Evolutionary conservation across 768 basidiomycete species (phyloP).

Genomic region (Erythrobasidium yunnanense): DNA sequence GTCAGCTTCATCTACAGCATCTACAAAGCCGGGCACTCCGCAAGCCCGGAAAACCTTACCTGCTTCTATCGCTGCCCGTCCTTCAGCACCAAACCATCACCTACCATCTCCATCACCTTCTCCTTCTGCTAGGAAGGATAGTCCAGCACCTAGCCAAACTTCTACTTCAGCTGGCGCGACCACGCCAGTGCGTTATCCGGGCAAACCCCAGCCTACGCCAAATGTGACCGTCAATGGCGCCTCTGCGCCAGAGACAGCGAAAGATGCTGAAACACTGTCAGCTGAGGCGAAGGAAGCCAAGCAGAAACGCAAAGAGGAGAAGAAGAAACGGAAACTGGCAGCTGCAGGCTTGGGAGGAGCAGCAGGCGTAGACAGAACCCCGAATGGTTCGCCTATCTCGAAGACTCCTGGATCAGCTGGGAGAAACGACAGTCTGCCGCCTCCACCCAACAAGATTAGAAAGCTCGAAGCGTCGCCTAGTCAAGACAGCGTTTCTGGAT

Average conservation of each 20-base stretch:
- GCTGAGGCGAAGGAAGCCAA: neutral
- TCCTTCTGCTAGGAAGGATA: neutral
- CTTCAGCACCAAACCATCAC: neutral
- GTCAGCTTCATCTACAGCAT: neutral
- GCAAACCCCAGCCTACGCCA: neutral
- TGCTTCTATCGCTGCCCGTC: slow-evolving; percentile 6
- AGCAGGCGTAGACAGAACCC: neutral
- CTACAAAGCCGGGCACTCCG: neutral
- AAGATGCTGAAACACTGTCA: neutral
- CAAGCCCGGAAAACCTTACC: slow-evolving; percentile 9
- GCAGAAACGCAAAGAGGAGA: slow-evolving; percentile 16
- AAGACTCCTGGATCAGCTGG: neutral
- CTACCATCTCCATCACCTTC: neutral
- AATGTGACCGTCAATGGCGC: neutral
- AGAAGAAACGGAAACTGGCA: slow-evolving; percentile 17
- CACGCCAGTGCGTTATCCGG: neutral
- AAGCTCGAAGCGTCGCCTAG: slow-evolving; percentile 9
- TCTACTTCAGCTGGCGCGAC: neutral
- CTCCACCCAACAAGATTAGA: slow-evolving; percentile 21
- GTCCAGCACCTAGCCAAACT: neutral
- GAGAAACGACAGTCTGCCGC: neutral
- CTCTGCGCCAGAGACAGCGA: no score
- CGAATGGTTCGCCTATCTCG: slow-evolving; percentile 9
- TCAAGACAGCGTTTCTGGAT: neutral
- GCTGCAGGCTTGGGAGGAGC: neutral